Percentiles rank a stretch among this genome's conserved stretches.
phyloP scores from a whole-genome alignment of 306 rosid genomes.

The Quercus aquifolioides region DNA sequence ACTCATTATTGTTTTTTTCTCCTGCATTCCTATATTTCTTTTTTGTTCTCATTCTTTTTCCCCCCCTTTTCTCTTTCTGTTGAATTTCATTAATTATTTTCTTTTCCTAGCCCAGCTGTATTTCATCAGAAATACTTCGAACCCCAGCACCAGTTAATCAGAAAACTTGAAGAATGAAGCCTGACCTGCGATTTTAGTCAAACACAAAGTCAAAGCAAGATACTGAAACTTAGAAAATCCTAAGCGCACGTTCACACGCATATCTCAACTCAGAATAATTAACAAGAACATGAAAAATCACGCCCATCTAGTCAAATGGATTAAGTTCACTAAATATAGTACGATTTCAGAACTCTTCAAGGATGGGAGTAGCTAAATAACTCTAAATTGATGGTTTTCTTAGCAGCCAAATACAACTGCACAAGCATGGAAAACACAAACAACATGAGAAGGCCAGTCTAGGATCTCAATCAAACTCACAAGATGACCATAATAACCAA shows the following conservation, averaged over 20 bases:
- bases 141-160: slow-evolving; percentile 37
- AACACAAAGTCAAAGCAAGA: slow-evolving; percentile 39
- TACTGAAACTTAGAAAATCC: slow-evolving; percentile 21
- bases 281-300: background rate
- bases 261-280: slow-evolving; percentile 5
- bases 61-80: background rate
- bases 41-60: background rate
- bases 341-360: background rate
- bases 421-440: background rate
- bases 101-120: slow-evolving; percentile 18
- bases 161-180: slow-evolving; percentile 48
- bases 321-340: background rate
- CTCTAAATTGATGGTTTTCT: background rate
- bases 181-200: slow-evolving; percentile 44
- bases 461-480: too few species aligned
- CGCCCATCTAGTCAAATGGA: background rate
- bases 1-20: slow-evolving; percentile 14
- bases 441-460: too few species aligned
- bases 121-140: slow-evolving; percentile 30
- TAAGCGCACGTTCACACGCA: slow-evolving; percentile 5
- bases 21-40: background rate
- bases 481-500: background rate
- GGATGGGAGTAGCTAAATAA: background rate
- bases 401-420: background rate
- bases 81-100: background rate